phyloP scores from a whole-genome alignment of 805 yeast species.

The Yamadazyma sp. region DNA sequence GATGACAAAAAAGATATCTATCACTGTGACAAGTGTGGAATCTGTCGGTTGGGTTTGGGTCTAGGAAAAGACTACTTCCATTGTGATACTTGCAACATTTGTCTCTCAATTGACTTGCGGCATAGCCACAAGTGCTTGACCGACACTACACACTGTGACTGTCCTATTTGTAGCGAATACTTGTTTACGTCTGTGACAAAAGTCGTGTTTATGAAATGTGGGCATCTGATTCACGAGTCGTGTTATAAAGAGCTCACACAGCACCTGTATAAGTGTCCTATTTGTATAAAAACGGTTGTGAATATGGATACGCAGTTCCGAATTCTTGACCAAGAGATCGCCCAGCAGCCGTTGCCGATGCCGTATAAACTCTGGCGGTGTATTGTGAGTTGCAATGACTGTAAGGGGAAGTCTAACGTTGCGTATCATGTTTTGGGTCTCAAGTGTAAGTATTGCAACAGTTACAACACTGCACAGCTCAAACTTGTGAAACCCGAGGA shows the following conservation, averaged over 20 bases:
- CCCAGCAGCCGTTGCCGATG: slow-evolving; percentile 71
- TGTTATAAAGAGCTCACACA: slow-evolving; percentile 83
- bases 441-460: slow-evolving; percentile 81
- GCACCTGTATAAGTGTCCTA: slow-evolving; percentile 87
- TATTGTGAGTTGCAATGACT: slow-evolving; percentile 79
- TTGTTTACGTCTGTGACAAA: slow-evolving; percentile 79
- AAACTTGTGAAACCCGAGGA: slow-evolving; percentile 67
- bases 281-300: slow-evolving; percentile 79
- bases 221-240: slow-evolving; percentile 86
- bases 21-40: slow-evolving; percentile 91
- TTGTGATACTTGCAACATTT: slow-evolving; percentile 85
- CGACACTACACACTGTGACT: slow-evolving; percentile 84
- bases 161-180: slow-evolving; percentile 91
- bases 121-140: slow-evolving; percentile 82
- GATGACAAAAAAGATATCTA: slow-evolving; percentile 77
- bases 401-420: slow-evolving; percentile 76
- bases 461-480: slow-evolving; percentile 81
- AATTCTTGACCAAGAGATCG: slow-evolving; percentile 80
- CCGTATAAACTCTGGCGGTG: slow-evolving; percentile 79
- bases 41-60: slow-evolving; percentile 88
- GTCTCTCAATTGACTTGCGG: slow-evolving; percentile 76
- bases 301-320: slow-evolving; percentile 90
- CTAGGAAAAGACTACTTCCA: slow-evolving; percentile 88
- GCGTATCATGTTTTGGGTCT: slow-evolving; percentile 82
- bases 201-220: slow-evolving; percentile 91